Evolutionary conservation across 108 stramenopile genomes (phyloP).

Genomic region (Seminavis robusta): DNA sequence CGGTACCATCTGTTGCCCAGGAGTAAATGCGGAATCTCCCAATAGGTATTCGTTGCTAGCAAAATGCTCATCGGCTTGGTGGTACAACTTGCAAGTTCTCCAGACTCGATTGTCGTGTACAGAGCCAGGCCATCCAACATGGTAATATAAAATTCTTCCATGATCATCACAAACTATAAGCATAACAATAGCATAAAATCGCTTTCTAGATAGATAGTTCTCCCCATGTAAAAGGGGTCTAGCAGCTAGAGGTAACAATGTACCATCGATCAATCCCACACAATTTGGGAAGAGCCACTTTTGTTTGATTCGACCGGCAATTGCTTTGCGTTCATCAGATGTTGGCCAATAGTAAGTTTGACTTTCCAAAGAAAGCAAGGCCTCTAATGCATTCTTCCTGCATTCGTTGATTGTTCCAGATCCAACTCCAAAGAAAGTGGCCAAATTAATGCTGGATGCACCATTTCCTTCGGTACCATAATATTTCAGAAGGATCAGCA

Average conservation of each 20-base stretch:
- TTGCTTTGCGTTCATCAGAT: slow-evolving; percentile 15
- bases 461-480: slow-evolving; percentile 16
- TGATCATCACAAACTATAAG: slow-evolving; percentile 25
- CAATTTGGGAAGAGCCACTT: slow-evolving; percentile 20
- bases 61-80: not conserved
- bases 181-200: slow-evolving; percentile 10
- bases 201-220: slow-evolving; percentile 24
- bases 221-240: too few species aligned
- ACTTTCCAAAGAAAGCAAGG: not conserved
- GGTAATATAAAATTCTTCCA: slow-evolving; percentile 4
- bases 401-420: not conserved
- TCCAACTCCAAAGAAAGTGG: slow-evolving; percentile 6
- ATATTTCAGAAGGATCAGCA: slow-evolving; percentile 17
- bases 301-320: slow-evolving; percentile 1
- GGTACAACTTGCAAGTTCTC: not conserved
- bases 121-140: slow-evolving; percentile 1
- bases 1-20: not conserved
- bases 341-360: slow-evolving; percentile 24
- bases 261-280: slow-evolving; percentile 28
- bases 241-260: slow-evolving; percentile 16
- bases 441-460: not conserved
- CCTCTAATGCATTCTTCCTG: slow-evolving; percentile 3
- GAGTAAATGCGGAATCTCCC: slow-evolving; percentile 10
- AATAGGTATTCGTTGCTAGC: not conserved
- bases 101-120: slow-evolving; percentile 11